Conservation (phyloP, 306 rosid species). For the Trichosanthes cucumerina region DNA sequence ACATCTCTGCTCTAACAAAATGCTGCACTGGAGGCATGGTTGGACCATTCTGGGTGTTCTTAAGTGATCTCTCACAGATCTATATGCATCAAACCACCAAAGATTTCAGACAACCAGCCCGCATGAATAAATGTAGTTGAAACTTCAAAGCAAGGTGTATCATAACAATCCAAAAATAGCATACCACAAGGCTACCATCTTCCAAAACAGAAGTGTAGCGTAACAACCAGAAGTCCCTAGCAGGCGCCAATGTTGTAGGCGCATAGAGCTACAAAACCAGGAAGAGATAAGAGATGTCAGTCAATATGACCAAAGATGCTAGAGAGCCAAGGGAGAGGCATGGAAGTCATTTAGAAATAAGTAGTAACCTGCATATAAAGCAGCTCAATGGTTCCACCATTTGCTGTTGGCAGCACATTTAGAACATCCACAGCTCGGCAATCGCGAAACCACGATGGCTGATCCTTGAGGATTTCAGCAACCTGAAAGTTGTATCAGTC, state of each 20-base stretch:
- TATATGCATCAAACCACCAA: slow-evolving; percentile 16
- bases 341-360: not conserved
- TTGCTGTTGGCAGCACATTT: slow-evolving; percentile 89
- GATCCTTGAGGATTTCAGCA: slow-evolving; percentile 97
- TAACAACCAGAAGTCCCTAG: slow-evolving; percentile 93
- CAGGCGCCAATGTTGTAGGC: slow-evolving; percentile 89
- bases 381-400: slow-evolving; percentile 98
- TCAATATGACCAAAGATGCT: not conserved
- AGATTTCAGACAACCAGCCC: not conserved
- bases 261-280: slow-evolving; percentile 61
- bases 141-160: not conserved
- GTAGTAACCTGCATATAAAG: slow-evolving; percentile 84
- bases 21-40: slow-evolving; percentile 97
- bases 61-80: slow-evolving; percentile 92
- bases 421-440: slow-evolving; percentile 96
- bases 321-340: not conserved
- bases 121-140: not conserved
- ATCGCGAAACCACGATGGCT: slow-evolving; percentile 91
- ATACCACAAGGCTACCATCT: slow-evolving; percentile 93
- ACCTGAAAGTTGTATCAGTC: slow-evolving; percentile 43
- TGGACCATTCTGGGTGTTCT: slow-evolving; percentile 92
- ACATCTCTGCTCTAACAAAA: slow-evolving; percentile 92
- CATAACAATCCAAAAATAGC: slow-evolving; percentile 6
- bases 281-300: not conserved
- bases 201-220: slow-evolving; percentile 93